A percentile compares a stretch with the other conserved stretches of the same genome.
Conservation (phyloP, 768 basidiomycete genomes). For the Epithele typhae region DNA sequence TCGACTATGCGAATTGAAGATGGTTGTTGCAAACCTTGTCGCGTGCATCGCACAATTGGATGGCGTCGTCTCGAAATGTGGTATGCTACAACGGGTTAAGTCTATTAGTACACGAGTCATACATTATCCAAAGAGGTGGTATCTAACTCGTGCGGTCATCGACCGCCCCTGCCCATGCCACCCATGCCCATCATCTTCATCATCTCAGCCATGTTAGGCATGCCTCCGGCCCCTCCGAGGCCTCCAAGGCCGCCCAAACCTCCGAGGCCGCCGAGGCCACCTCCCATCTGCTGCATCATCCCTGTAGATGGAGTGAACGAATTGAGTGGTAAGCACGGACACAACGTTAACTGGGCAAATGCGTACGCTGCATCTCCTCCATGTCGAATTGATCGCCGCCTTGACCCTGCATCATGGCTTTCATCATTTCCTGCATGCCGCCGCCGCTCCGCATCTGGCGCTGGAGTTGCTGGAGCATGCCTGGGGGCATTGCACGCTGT, state of each 20-base stretch:
- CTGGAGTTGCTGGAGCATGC: slow-evolving; percentile 93
- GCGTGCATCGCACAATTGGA: background rate
- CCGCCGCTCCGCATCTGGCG: slow-evolving; percentile 74
- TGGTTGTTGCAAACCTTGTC: slow-evolving; percentile 1
- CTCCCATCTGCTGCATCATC: slow-evolving; percentile 90
- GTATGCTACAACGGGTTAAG: slow-evolving; percentile 3
- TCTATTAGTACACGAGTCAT: slow-evolving; percentile 5
- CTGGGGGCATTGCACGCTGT: slow-evolving; percentile 90
- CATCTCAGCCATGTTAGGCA: slow-evolving; percentile 74
- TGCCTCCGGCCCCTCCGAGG: slow-evolving; percentile 52
- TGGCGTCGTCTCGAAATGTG: background rate
- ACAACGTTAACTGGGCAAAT: background rate
- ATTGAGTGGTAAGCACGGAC: background rate
- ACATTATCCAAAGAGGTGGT: slow-evolving; percentile 12
- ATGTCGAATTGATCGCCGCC: slow-evolving; percentile 88
- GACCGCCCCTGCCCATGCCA: slow-evolving; percentile 15
- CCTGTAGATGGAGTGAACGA: slow-evolving; percentile 38
- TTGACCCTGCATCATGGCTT: slow-evolving; percentile 94
- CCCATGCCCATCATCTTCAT: slow-evolving; percentile 87
- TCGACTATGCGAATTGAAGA: slow-evolving; percentile 13
- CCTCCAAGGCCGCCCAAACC: slow-evolving; percentile 58
- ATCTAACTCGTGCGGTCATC: slow-evolving; percentile 9
- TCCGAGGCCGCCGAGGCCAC: slow-evolving; percentile 39
- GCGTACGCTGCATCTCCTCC: slow-evolving; percentile 90
- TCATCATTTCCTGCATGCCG: slow-evolving; percentile 98